phyloP scores from a whole-genome alignment of 2,329 filamentous ascomycete species.

The Penicillium nordicum region DNA sequence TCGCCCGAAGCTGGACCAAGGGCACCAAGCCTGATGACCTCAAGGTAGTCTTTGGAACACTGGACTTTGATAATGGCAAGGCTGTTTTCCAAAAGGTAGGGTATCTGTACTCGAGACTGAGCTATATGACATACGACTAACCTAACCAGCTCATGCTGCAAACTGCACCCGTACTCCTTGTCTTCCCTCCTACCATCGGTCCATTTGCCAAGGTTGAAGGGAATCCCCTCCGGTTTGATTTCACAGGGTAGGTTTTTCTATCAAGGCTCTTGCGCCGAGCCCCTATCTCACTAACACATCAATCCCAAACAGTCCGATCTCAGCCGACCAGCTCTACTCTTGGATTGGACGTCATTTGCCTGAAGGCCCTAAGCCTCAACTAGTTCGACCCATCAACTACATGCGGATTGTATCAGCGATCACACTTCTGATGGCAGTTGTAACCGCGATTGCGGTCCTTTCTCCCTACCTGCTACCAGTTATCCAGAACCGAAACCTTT shows the following conservation, averaged over 20 bases:
- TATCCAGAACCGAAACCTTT: slow-evolving; percentile 85
- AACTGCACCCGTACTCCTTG: slow-evolving; percentile 84
- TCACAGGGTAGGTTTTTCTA: slow-evolving; percentile 64
- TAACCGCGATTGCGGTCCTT: slow-evolving; percentile 67
- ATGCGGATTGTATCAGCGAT: slow-evolving; percentile 65
- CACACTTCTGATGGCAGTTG: slow-evolving; percentile 64
- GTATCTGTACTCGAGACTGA: slow-evolving; percentile 16
- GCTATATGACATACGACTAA: slow-evolving; percentile 9
- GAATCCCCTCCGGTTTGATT: slow-evolving; percentile 78
- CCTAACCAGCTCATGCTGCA: slow-evolving; percentile 73
- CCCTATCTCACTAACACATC: slow-evolving; percentile 4
- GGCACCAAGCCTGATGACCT: slow-evolving; percentile 61
- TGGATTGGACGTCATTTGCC: slow-evolving; percentile 79
- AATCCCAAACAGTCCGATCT: slow-evolving; percentile 55
- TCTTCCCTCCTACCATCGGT: slow-evolving; percentile 82
- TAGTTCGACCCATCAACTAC: slow-evolving; percentile 86
- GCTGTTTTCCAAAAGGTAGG: slow-evolving; percentile 79
- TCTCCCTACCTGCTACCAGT: slow-evolving; percentile 78
- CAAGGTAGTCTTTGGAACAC: slow-evolving; percentile 70
- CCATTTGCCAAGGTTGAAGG: slow-evolving; percentile 68
- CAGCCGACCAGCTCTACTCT: slow-evolving; percentile 71
- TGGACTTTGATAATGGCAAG: slow-evolving; percentile 86
- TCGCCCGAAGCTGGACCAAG: slow-evolving; percentile 81
- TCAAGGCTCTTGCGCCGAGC: background rate
- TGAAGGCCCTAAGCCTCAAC: slow-evolving; percentile 70